Evolutionary conservation across 352 stramenopile genomes (phyloP), one percentile per base, ranked within the genome.

Genomic region (Globisporangium splendens): DNA sequence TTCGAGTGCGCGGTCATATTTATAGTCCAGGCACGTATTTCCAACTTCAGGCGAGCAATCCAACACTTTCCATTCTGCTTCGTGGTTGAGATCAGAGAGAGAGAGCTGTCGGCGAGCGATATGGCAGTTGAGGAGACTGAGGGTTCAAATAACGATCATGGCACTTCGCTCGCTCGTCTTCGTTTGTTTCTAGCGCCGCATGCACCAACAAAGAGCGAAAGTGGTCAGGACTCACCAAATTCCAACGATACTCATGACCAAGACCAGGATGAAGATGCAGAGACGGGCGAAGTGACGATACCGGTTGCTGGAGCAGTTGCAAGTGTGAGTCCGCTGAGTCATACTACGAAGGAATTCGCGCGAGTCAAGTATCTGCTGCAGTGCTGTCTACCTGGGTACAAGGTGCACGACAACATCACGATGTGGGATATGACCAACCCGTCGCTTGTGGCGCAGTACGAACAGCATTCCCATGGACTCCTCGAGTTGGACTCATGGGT

Each of bases 401-500:
- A 58, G 10, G 59, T 93, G 7, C 70, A 83, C 42, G 83, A 87
- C 35, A 72, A 79, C 21, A 62, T 93, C 35, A 56, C 73, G 41
- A 81, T 91, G 52, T 88, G 74, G 70, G 84, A 91, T 65, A 85
- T 93, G 74, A 72, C 69, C 20, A 91, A 87, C 50, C 73, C 79
- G 43, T 68, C 64, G 10, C 65, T 91, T 0, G 54, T 82, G 0
- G 65, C 63, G 1, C 75, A 91, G 48, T 92, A 89, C 58, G 79
- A 85, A 20, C 66, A 79, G 8, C 66, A 77, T 14, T 65, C 69
- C 0, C 56, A 51, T 0, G 83, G 81, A 0, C 35, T 94, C 2
- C 60, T 94, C 7, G 73, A 90, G 53, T 68, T 92, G 22, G 80
- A 92, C 28, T 90, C 80, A 3, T 92, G 82, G 82, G 79, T 91